phyloP scores from a whole-genome alignment of 257 asterid genomes.

The Coffea eugenioides region DNA sequence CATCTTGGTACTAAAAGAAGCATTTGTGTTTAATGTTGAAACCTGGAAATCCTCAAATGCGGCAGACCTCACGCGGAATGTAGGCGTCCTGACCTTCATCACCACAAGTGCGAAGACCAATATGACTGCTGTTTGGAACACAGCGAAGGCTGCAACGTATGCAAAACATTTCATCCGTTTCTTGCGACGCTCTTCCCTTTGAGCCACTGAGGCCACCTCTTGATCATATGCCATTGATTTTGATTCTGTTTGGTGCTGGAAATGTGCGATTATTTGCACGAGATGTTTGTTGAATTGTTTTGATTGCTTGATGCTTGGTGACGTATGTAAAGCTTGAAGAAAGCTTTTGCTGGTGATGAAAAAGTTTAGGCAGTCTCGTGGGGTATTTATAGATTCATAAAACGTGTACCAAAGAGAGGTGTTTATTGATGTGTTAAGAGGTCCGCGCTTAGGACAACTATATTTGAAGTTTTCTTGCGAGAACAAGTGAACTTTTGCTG shows the following conservation, averaged over 20 bases:
- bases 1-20: constrained; percentile 27
- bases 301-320: background rate
- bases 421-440: background rate
- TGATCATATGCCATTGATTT: constrained; percentile 3
- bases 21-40: constrained; percentile 1
- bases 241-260: background rate
- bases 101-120: constrained; percentile 27
- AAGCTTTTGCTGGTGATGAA: background rate
- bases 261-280: background rate
- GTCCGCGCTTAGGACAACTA: background rate
- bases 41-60: constrained; percentile 5
- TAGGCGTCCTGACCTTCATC: constrained; percentile 32
- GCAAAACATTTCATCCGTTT: constrained; percentile 33
- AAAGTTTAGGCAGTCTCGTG: background rate
- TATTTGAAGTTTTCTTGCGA: background rate
- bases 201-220: background rate
- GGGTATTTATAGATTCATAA: background rate
- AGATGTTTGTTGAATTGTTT: background rate
- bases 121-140: constrained; percentile 29
- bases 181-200: constrained; percentile 16
- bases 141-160: constrained; percentile 20
- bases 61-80: constrained; percentile 28
- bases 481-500: background rate
- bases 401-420: background rate
- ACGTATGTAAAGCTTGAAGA: background rate